Conservation (phyloP, 2,329 filamentous ascomycete species). For the Pseudocercospora crystallina region DNA sequence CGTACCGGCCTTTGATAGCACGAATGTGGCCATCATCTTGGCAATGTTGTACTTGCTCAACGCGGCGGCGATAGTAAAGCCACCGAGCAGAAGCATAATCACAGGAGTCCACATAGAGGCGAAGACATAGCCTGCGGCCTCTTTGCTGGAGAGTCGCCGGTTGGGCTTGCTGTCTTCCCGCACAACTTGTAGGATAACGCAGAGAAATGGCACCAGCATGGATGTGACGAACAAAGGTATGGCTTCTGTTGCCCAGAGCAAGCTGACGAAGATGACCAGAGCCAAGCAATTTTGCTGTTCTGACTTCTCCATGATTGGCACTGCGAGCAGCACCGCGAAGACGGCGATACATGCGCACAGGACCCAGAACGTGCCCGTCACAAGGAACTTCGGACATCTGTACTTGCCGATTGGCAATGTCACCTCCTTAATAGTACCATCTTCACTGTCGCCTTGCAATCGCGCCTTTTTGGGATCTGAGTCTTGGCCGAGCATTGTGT, state of each 20-base stretch:
- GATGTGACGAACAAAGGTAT: constrained; percentile 98
- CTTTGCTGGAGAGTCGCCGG: constrained; percentile 71
- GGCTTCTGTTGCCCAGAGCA: constrained; percentile 96
- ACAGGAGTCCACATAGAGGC: constrained; percentile 98
- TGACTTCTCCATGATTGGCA: constrained; percentile 79
- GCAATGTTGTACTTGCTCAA: constrained; percentile 97
- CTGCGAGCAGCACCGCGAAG: constrained; percentile 70
- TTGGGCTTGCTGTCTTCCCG: constrained; percentile 71
- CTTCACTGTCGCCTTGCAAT: constrained; percentile 81
- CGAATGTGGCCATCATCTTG: constrained; percentile 93
- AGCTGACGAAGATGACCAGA: constrained; percentile 86
- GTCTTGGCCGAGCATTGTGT: constrained; percentile 75
- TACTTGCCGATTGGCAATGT: constrained; percentile 77
- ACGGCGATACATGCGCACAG: constrained; percentile 68
- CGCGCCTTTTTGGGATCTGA: constrained; percentile 66
- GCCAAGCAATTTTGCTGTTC: constrained; percentile 97
- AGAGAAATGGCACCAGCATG: constrained; percentile 87
- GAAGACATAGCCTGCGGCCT: constrained; percentile 82
- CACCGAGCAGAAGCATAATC: constrained; percentile 95
- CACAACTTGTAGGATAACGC: constrained; percentile 81
- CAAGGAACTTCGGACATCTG: constrained; percentile 74
- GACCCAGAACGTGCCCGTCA: constrained; percentile 77
- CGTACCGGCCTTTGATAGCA: constrained; percentile 93
- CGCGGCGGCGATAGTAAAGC: constrained; percentile 92
- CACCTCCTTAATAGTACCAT: constrained; percentile 66